Base-by-base conservation (phyloP, 2,329 filamentous ascomycete species). In the Curvularia sp. region DNA sequence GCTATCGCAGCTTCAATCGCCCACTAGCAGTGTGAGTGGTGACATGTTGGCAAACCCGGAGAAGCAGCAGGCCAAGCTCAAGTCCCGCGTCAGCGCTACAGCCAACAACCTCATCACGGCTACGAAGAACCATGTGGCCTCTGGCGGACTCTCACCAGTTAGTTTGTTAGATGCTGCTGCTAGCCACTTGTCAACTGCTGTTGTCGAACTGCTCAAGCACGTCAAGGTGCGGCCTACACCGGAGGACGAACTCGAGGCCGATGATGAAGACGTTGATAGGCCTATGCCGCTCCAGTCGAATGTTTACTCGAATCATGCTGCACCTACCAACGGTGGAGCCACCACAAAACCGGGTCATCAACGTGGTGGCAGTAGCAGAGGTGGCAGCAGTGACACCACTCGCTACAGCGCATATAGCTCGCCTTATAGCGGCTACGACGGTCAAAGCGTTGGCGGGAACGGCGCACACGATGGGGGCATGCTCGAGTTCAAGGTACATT, bases 51-150 rank as follows among this genome's bases (percentile, higher is more conserved):
- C 57, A 18, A 74, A 61, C 27, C 72, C 72, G 6, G 74, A 78
- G 38, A 77, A 71, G 81, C 85, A 89, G 61, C 87, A 87, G 64
- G 80, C 83, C 27, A 92, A 89, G 75, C 83, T 96, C 60, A 96
- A 92, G 78, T 85, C 86, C 49, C 89, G 89, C 57, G 90, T 98
- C 3, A 96, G 93, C n/a, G 89, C 90, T 2, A 96, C 94, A 1
- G 93, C 95, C 48, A 98, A 98, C 81, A 95, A 94, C 72, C 83
- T 99, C 57, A 97, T 98, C 70, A 98, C 94, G 2, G 92, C 94
- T 1, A 90, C 92, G 32, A 97, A 96, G 80, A 97, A 97, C 73
- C 97, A 95, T 76, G 89, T 91, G 32, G 85, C 87, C 10, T 89
- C 92, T 0, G 88, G 87, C 19, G 95, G 95, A 28, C 85, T 99